Percentiles rank a stretch among this genome's conserved stretches.
Conservation (phyloP, 2,329 filamentous ascomycete species). For the Scortechinia acanthostroma region DNA sequence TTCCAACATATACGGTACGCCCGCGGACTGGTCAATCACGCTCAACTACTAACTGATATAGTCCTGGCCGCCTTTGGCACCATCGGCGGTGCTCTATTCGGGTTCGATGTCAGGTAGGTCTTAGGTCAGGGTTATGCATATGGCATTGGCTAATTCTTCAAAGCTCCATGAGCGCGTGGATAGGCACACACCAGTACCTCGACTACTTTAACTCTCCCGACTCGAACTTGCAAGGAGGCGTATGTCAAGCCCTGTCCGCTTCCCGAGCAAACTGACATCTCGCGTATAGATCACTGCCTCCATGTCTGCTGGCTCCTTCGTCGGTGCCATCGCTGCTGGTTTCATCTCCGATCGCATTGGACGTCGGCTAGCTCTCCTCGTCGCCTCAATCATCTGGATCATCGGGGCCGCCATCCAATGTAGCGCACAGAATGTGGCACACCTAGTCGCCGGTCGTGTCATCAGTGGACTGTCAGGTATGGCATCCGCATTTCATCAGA, state of each 20-base stretch:
- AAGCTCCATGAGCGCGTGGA: constrained; percentile 1
- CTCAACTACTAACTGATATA: too few species aligned
- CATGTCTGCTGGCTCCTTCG: constrained; percentile 39
- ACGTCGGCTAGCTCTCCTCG: constrained; percentile 29
- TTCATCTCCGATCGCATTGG: constrained; percentile 35
- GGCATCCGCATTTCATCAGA: neutral
- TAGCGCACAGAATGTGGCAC: constrained; percentile 14
- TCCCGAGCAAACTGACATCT: too few species aligned
- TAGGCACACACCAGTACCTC: neutral
- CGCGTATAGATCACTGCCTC: constrained; percentile 26
- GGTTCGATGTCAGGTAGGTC: constrained; percentile 5
- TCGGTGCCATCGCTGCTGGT: constrained; percentile 32
- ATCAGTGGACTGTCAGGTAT: constrained; percentile 15
- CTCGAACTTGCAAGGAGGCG: constrained; percentile 6
- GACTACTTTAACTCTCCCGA: neutral
- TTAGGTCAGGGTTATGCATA: constrained; percentile 24
- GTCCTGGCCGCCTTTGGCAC: constrained; percentile 27
- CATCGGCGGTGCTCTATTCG: constrained; percentile 27
- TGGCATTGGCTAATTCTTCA: constrained; percentile 25
- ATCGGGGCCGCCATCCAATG: constrained; percentile 25
- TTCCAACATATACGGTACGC: constrained; percentile 25
- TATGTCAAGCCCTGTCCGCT: constrained; percentile 3
- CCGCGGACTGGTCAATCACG: neutral
- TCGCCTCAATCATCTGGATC: constrained; percentile 33
- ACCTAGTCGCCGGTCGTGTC: constrained; percentile 18